phyloP scores from a whole-genome alignment of 2,329 filamentous ascomycete genomes.

The Cladosporium halotolerans region DNA sequence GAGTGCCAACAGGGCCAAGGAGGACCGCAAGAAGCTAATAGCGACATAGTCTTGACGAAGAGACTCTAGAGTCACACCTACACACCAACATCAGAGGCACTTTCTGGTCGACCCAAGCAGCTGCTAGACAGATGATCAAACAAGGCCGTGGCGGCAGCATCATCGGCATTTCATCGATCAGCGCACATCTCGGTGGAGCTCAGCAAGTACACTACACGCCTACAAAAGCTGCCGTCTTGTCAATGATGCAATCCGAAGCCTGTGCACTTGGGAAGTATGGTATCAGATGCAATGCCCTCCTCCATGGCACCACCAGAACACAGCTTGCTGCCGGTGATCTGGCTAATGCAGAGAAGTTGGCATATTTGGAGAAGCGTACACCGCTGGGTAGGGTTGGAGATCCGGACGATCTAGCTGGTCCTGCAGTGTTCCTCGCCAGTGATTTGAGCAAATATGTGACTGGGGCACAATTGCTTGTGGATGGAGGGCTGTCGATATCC shows the following conservation, averaged over 20 bases:
- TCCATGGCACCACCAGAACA: slow-evolving; percentile 77
- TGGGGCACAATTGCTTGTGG: slow-evolving; percentile 76
- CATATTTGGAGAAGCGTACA: slow-evolving; percentile 75
- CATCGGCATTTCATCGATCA: slow-evolving; percentile 68
- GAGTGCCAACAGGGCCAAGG: slow-evolving; percentile 2
- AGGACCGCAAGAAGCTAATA: not conserved
- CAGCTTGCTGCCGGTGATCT: slow-evolving; percentile 80
- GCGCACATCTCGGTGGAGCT: slow-evolving; percentile 70
- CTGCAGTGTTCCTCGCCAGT: slow-evolving; percentile 77
- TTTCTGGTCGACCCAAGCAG: slow-evolving; percentile 82
- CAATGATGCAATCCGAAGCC: slow-evolving; percentile 76
- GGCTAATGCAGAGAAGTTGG: slow-evolving; percentile 61
- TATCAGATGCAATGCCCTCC: slow-evolving; percentile 75
- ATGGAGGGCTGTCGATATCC: slow-evolving; percentile 88
- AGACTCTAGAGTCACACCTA: slow-evolving; percentile 49
- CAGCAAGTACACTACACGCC: slow-evolving; percentile 80
- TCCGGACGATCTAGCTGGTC: slow-evolving; percentile 70
- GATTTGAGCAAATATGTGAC: slow-evolving; percentile 76
- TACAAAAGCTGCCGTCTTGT: slow-evolving; percentile 76
- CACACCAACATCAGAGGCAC: slow-evolving; percentile 77
- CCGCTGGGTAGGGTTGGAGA: slow-evolving; percentile 67
- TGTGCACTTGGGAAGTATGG: slow-evolving; percentile 68
- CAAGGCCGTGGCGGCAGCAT: slow-evolving; percentile 64
- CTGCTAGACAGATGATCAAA: slow-evolving; percentile 71
- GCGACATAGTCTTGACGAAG: not conserved